Evolutionary conservation across 345 rosid genomes (phyloP).

Genomic region (Eucalyptus globulus): DNA sequence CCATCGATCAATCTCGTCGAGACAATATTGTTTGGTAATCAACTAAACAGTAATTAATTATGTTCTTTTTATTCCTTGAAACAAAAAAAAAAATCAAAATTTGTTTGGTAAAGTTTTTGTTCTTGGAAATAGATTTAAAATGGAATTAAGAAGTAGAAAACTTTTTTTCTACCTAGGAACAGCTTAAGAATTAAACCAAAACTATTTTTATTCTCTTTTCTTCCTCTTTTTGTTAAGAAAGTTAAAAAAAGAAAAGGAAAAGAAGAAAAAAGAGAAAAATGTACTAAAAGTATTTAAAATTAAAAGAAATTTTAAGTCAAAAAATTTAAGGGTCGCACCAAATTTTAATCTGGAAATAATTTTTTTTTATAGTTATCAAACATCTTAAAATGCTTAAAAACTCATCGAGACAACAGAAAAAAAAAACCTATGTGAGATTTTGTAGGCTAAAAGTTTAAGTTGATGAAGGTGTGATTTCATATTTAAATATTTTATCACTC

Average conservation of each 20-base stretch:
- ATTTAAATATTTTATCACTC: too few relatives aligned
- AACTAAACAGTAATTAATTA: fast-evolving
- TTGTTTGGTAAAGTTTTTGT: too few relatives aligned
- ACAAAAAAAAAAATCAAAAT: fast-evolving
- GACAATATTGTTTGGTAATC: background rate
- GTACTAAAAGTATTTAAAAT: too few relatives aligned
- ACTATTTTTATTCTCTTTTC: too few relatives aligned
- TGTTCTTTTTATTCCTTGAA: fast-evolving
- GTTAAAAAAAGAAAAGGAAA: too few relatives aligned
- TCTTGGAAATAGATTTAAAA: fast-evolving
- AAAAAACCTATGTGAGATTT: too few relatives aligned
- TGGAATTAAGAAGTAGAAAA: fast-evolving
- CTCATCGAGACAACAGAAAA: fast-evolving
- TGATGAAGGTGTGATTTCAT: too few relatives aligned
- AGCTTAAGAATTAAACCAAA: too few relatives aligned
- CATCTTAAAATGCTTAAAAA: fast-evolving
- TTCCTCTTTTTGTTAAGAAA: too few relatives aligned
- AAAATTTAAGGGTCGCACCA: fast-evolving
- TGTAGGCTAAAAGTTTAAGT: too few relatives aligned
- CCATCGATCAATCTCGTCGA: fast-evolving
- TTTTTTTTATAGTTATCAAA: fast-evolving
- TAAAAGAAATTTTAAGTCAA: too few relatives aligned
- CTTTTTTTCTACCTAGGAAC: fast-evolving
- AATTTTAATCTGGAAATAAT: fast-evolving
- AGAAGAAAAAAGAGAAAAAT: too few relatives aligned